Evolutionary conservation across 371 early-diverging fungal genomes (phyloP), one percentile per base, ranked within the genome.

Genomic region (Zychaea mexicana): DNA sequence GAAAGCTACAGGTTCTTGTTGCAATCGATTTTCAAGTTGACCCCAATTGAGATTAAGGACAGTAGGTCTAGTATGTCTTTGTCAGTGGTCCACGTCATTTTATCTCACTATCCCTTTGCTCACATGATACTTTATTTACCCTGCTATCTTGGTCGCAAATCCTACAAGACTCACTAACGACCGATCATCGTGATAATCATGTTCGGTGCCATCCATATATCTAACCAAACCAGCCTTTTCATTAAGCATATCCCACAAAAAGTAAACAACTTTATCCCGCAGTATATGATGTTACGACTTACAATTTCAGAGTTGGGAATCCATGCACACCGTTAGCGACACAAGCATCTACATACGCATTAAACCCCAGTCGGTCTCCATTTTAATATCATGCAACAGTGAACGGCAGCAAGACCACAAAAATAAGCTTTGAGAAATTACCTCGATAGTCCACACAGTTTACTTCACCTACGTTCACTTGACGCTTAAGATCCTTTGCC

Each of bases 301-400:
- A 84, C 76, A 91, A 85, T 65, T 85, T 82, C 55, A 97, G 73
- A 8, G 95, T 94, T 31, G 97, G 97, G 71, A 86, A 96, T 6
- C 93, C 94, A 27, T 79, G 74, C 27, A 97, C 82, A 19, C 76
- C 81, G 61, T 83, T 82, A 33, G 82, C 72, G 7, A 66, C 53
- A 67, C 92, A 91, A 10, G 90, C 61, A 52, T 62, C 77, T 78
- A 57, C 21, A 22, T 38, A 21, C n/a, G n/a, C n/a, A n/a, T n/a
- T n/a, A n/a, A n/a, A n/a, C n/a, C n/a, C n/a, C n/a, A n/a, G n/a
- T n/a, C n/a, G n/a, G n/a, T n/a, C n/a, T n/a, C n/a, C n/a, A n/a
- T n/a, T n/a, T n/a, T n/a, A n/a, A n/a, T n/a, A n/a, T n/a, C n/a
- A n/a, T n/a, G n/a, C n/a, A n/a, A n/a, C n/a, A n/a, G n/a, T n/a